Conservation (phyloP, 2,329 filamentous ascomycete species). For the Colletotrichum sp. region DNA sequence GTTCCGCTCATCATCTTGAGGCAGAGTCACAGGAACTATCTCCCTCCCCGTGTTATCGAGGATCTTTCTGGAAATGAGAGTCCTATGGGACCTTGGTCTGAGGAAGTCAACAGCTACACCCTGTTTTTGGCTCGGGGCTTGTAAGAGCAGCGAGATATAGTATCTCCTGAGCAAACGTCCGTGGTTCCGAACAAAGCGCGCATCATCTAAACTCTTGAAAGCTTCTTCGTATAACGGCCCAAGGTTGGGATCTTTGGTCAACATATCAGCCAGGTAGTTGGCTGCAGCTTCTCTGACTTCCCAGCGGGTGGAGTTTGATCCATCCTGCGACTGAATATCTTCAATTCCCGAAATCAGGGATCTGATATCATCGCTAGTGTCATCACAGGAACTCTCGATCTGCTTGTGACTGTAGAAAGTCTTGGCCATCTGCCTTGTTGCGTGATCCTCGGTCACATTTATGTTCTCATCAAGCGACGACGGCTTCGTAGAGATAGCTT, state of each 20-base stretch:
- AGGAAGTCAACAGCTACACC: background rate
- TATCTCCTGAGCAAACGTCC: background rate
- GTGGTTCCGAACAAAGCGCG: background rate
- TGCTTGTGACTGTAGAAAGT: background rate
- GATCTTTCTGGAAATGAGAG: background rate
- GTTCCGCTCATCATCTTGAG: background rate
- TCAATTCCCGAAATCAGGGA: background rate
- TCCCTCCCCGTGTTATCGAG: background rate
- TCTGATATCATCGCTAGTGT: background rate
- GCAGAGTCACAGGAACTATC: background rate
- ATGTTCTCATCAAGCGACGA: background rate
- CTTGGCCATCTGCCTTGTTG: background rate
- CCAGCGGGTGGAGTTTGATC: background rate
- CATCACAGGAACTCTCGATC: background rate
- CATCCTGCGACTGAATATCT: background rate
- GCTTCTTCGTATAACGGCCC: background rate
- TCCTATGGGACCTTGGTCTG: background rate
- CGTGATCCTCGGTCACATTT: accelerated
- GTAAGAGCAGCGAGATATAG: background rate
- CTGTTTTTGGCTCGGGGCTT: background rate
- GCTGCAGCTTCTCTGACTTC: background rate
- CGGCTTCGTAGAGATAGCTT: background rate
- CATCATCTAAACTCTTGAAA: accelerated
- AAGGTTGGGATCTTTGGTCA: accelerated
- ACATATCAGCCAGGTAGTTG: background rate